A percentile compares a stretch with the other conserved stretches of the same genome.
Conservation (phyloP, 169 alveolate species). For the Plasmodium vivax region DNA sequence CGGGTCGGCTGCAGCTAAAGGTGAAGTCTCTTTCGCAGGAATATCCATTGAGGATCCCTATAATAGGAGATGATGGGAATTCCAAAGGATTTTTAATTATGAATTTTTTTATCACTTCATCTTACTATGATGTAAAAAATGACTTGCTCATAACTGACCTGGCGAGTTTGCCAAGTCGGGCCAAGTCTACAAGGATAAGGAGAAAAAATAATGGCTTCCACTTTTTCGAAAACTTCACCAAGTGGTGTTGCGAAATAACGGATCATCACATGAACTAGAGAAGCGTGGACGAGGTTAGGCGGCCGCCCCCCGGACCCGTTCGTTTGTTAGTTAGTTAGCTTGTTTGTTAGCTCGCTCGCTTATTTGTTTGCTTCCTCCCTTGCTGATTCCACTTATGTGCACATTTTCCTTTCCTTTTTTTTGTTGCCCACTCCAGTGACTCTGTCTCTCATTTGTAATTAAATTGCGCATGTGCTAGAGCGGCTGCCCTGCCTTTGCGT, state of each 20-base stretch:
- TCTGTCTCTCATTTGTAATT: not conserved
- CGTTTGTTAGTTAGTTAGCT: too few relatives aligned
- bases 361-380: not conserved
- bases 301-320: not conserved
- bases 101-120: constrained; percentile 79
- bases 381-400: not conserved
- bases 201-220: constrained; percentile 77
- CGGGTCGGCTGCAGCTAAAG: constrained; percentile 82
- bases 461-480: not conserved
- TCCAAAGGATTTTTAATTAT: constrained; percentile 77
- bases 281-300: not conserved
- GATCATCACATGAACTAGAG: constrained; percentile 79
- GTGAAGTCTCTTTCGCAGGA: constrained; percentile 79
- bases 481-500: not conserved
- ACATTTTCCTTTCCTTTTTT: not conserved
- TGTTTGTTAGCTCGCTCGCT: too few relatives aligned
- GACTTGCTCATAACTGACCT: constrained; percentile 69
- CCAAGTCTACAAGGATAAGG: constrained; percentile 62
- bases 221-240: constrained; percentile 79
- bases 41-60: constrained; percentile 81
- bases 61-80: constrained; percentile 82
- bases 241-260: constrained; percentile 87
- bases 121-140: constrained; percentile 75
- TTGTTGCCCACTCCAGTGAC: not conserved
- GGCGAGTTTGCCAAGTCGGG: constrained; percentile 27